Evolutionary conservation across 768 basidiomycete genomes (phyloP).

Genomic region (Mycena leptocephala): DNA sequence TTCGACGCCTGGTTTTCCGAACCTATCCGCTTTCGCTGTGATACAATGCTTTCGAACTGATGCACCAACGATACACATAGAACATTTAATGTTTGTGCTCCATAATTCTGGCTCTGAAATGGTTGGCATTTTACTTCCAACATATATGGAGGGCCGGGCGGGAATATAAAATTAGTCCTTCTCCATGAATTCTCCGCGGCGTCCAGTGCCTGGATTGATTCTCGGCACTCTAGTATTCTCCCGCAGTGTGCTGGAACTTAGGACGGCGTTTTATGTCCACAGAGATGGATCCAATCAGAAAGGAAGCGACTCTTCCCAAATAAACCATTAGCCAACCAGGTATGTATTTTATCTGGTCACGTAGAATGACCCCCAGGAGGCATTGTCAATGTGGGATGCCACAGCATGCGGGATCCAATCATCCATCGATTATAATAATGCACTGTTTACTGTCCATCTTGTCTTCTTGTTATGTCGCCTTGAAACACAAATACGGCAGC

Average conservation of each 20-base stretch:
- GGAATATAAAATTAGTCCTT: constrained; percentile 10
- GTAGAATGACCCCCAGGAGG: neutral
- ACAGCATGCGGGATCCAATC: neutral
- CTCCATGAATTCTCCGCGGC: constrained; percentile 26
- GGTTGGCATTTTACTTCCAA: neutral
- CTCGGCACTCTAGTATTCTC: neutral
- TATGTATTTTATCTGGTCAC: neutral
- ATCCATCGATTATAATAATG: constrained; percentile 19
- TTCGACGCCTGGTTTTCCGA: neutral
- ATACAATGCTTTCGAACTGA: constrained; percentile 8
- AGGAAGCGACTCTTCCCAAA: neutral
- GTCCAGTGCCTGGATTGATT: neutral
- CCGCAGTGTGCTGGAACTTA: neutral
- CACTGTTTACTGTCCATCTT: neutral
- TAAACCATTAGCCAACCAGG: neutral
- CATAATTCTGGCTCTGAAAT: neutral
- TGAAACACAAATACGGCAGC: neutral
- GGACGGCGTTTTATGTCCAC: neutral
- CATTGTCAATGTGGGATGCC: too few relatives aligned
- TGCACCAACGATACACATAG: neutral
- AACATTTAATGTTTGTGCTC: neutral
- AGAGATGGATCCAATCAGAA: neutral
- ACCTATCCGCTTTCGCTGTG: neutral
- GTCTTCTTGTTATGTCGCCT: neutral
- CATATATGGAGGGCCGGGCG: neutral